Percentiles rank a stretch among this genome's conserved stretches.
Conservation (phyloP, 1,139 yeast species). For the Martiniozyma asiatica region DNA sequence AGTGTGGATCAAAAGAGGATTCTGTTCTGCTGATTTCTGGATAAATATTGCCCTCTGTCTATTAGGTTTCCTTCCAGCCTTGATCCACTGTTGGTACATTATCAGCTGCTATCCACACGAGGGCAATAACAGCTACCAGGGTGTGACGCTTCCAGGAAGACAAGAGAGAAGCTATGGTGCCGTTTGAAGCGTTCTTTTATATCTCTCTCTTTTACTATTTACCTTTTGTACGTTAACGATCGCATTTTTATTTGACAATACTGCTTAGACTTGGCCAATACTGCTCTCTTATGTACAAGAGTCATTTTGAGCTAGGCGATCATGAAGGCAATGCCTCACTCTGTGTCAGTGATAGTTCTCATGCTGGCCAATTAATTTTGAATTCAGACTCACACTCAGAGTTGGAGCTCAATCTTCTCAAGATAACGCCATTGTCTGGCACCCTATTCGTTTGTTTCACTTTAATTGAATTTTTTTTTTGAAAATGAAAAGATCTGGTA, state of each 20-base stretch:
- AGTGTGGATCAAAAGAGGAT: slow-evolving; percentile 66
- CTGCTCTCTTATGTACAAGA: too few relatives aligned
- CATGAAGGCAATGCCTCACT: too few relatives aligned
- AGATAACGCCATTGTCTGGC: background rate
- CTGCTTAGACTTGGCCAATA: too few relatives aligned
- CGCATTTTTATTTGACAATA: background rate
- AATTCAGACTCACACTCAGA: too few relatives aligned
- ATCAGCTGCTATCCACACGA: slow-evolving; percentile 43
- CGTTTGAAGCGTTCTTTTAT: too few relatives aligned
- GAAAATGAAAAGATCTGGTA: too few relatives aligned
- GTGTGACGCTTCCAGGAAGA: slow-evolving; percentile 24
- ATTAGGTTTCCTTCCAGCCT: slow-evolving; percentile 75
- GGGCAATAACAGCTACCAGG: slow-evolving; percentile 23
- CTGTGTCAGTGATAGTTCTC: too few relatives aligned
- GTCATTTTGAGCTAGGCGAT: too few relatives aligned
- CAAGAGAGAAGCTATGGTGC: slow-evolving; percentile 19
- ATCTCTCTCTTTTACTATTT: slow-evolving; percentile 5
- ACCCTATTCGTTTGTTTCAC: too few relatives aligned
- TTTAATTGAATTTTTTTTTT: too few relatives aligned
- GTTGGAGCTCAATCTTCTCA: too few relatives aligned
- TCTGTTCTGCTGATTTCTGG: slow-evolving; percentile 54
- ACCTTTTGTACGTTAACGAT: background rate
- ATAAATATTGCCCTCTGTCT: slow-evolving; percentile 67
- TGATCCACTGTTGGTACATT: slow-evolving; percentile 52
- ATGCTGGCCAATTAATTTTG: too few relatives aligned